Evolutionary conservation across 257 asterid species (phyloP).

Genomic region (Solanum verrucosum): DNA sequence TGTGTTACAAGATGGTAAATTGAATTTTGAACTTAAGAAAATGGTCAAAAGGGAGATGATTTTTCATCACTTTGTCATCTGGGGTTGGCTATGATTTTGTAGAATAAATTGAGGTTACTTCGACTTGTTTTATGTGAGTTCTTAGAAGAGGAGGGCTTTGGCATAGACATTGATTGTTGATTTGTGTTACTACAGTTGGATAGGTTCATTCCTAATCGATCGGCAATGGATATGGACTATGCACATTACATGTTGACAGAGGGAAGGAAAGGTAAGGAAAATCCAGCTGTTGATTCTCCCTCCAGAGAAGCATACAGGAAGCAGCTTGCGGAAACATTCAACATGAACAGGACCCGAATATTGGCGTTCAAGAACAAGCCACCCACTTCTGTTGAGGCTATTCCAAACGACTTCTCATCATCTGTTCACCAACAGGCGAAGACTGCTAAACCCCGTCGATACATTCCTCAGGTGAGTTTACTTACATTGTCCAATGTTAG

Average conservation of each 20-base stretch:
- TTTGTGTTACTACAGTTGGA: slow-evolving; percentile 38
- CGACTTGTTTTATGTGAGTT: neutral
- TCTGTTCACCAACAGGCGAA: slow-evolving; percentile 39
- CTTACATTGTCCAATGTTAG: neutral
- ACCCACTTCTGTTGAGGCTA: slow-evolving; percentile 36
- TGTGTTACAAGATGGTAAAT: neutral
- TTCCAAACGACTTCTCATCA: slow-evolving; percentile 27
- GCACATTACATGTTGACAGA: slow-evolving; percentile 69
- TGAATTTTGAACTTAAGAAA: neutral
- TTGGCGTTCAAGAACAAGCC: slow-evolving; percentile 73
- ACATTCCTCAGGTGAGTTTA: slow-evolving; percentile 64
- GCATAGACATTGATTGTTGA: neutral
- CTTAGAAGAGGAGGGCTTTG: neutral
- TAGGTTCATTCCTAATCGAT: slow-evolving; percentile 74
- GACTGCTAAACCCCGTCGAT: slow-evolving; percentile 46
- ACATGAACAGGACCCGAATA: slow-evolving; percentile 62
- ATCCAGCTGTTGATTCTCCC: slow-evolving; percentile 39
- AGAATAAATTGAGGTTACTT: neutral
- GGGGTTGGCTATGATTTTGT: neutral
- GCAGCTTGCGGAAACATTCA: slow-evolving; percentile 57
- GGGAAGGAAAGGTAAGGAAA: slow-evolving; percentile 64
- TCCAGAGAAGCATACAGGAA: slow-evolving; percentile 69
- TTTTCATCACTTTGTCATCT: neutral
- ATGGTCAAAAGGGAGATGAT: neutral
- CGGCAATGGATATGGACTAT: slow-evolving; percentile 65